Percentiles rank a stretch among this genome's conserved stretches.
These are phyloP conservation scores for Boletus rubescentipes DNA, from an alignment of 768 basidiomycete species.

Conservation along the genomic window DNA sequence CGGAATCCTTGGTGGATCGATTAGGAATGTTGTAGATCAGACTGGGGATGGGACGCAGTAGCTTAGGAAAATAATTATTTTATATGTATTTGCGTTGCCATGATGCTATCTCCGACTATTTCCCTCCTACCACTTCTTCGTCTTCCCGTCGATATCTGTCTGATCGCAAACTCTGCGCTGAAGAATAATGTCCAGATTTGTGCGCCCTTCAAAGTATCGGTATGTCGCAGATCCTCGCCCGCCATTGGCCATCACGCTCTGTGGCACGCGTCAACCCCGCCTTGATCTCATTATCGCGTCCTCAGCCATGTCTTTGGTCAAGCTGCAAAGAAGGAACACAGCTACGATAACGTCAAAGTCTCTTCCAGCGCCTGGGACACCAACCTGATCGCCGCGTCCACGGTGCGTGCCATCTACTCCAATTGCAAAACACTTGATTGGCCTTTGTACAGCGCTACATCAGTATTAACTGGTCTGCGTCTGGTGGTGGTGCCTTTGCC, in stretches of 20 bases:
- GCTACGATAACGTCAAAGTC: constrained; percentile 80
- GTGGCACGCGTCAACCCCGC: neutral
- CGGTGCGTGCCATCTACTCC: constrained; percentile 39
- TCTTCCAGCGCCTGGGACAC: constrained; percentile 96
- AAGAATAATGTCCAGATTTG: constrained; percentile 83
- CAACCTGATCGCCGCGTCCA: constrained; percentile 84
- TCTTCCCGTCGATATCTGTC: neutral
- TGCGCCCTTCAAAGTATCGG: constrained; percentile 86
- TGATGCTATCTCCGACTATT: too few relatives aligned
- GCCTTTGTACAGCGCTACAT: constrained; percentile 63
- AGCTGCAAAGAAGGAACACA: constrained; percentile 78
- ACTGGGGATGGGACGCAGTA: too few relatives aligned
- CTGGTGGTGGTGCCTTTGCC: constrained; percentile 93
- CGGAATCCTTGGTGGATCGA: too few relatives aligned
- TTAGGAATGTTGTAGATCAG: too few relatives aligned
- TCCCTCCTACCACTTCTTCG: too few relatives aligned
- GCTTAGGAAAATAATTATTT: too few relatives aligned
- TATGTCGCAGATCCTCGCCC: constrained; percentile 34
- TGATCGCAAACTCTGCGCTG: neutral
- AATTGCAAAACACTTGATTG: neutral
- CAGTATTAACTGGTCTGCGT: constrained; percentile 92
- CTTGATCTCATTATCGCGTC: neutral
- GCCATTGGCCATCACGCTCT: neutral
- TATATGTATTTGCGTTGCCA: too few relatives aligned
- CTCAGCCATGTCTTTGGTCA: constrained; percentile 90